These are phyloP conservation scores for Tuber indicum DNA, from an alignment of 495 filamentous ascomycete genomes.

Conservation along the genomic window DNA sequence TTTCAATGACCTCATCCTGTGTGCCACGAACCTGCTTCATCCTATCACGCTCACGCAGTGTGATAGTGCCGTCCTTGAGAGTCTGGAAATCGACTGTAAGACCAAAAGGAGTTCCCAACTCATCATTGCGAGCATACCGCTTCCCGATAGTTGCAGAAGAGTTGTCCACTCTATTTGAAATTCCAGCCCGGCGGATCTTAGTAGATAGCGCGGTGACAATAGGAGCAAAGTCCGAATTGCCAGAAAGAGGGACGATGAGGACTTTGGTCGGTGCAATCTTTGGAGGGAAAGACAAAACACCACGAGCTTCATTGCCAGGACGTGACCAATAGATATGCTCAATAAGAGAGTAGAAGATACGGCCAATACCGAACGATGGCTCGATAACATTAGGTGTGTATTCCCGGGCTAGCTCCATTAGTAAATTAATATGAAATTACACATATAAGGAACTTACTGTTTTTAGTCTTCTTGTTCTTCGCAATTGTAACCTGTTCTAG, in stretches of 20 bases:
- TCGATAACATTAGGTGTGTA: constrained; percentile 67
- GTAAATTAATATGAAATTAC: background rate
- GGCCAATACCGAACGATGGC: constrained; percentile 65
- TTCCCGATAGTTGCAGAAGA: constrained; percentile 66
- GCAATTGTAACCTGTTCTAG: constrained; percentile 55
- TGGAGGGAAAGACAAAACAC: constrained; percentile 69
- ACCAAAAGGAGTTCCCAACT: constrained; percentile 65
- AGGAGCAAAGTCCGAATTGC: constrained; percentile 56
- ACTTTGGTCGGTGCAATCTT: constrained; percentile 68
- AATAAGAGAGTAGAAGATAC: constrained; percentile 59
- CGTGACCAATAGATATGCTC: constrained; percentile 64
- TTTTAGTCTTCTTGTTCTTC: constrained; percentile 52
- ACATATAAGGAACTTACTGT: constrained; percentile 35
- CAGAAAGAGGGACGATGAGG: constrained; percentile 64
- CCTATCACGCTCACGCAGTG: constrained; percentile 63
- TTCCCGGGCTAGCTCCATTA: constrained; percentile 45
- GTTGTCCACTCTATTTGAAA: constrained; percentile 62
- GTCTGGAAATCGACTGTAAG: constrained; percentile 72
- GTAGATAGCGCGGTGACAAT: constrained; percentile 52
- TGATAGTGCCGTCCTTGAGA: constrained; percentile 61
- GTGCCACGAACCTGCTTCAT: constrained; percentile 65
- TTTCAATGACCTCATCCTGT: constrained; percentile 57
- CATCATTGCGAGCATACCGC: constrained; percentile 65
- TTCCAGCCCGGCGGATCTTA: constrained; percentile 54
- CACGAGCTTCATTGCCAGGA: constrained; percentile 58